phyloP scores from a whole-genome alignment of 228 moss, liverwort and hornwort species.

The Sphagnum fallax region DNA sequence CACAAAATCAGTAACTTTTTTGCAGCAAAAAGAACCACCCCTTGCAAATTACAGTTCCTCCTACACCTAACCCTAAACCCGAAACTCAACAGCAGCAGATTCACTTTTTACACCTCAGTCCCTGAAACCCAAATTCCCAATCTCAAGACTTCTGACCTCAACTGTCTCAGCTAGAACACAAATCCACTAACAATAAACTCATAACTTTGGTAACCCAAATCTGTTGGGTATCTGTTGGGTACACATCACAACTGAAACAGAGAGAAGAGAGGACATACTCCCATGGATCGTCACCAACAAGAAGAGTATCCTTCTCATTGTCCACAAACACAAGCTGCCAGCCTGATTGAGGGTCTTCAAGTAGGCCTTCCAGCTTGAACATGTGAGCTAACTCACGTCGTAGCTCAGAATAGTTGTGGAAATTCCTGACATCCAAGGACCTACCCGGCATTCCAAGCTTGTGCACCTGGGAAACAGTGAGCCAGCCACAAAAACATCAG shows the following conservation, averaged over 20 bases:
- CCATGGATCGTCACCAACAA: conserved; percentile 93
- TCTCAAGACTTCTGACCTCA: no score
- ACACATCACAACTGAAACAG: not conserved
- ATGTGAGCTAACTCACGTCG: conserved; percentile 59
- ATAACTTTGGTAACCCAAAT: not conserved
- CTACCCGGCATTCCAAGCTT: conserved; percentile 76
- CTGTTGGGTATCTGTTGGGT: not conserved
- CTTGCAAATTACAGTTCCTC: no score
- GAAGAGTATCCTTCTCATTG: conserved; percentile 72
- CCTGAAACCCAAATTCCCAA: no score
- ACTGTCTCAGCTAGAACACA: no score
- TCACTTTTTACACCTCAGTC: not conserved
- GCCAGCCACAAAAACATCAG: no score
- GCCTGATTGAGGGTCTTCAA: conserved; percentile 69
- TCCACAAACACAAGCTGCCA: conserved; percentile 90
- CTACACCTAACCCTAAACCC: not conserved
- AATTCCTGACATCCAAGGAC: conserved; percentile 73
- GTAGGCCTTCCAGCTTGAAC: conserved; percentile 77
- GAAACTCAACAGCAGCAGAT: not conserved
- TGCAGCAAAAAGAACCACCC: not conserved
- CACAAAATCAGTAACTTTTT: not conserved
- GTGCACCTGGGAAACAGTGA: conserved; percentile 39
- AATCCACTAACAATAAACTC: no score
- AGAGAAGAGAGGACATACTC: conserved; percentile 38
- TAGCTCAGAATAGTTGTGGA: conserved; percentile 58